Base-by-base conservation (phyloP, 768 basidiomycete genomes). In the Leccinum boreale region DNA sequence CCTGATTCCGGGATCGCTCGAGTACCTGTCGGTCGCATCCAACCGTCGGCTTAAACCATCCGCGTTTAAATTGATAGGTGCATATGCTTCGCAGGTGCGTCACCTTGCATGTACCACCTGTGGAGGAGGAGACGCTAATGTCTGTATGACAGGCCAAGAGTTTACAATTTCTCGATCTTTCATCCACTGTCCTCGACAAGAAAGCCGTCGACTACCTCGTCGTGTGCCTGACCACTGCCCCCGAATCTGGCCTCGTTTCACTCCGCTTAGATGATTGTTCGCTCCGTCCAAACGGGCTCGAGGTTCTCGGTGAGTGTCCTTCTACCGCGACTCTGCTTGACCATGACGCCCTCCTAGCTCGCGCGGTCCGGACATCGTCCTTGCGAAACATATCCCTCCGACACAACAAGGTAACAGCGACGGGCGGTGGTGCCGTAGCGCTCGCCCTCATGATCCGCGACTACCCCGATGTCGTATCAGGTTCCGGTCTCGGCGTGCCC, bases 391-490 rank as follows among this genome's bases (percentile, higher is more conserved):
- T 99, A 50, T 96, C 94, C 5, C 75, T 99, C 23, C 85, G 96
- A 15, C 83, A 92, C 48, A 98, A 99, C 73, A 84, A 84, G 45
- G 97, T 98, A 65, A 85, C 80, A 33, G 81, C 86, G 0, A 82
- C 89, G 0, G 94, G 94, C 33, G 94, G 90, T 6, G 93, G 94
- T 33, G 94, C 90, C 8, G 93, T 98, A 5, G 90, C 94, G 0
- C 79, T 98, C 94, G 0, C 79, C 98, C 81, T 97, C 52, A 95
- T 99, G 92, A 94, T 98, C 61, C 85, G 91, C 52, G 96, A 99
- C 72, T 98, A 98, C 68, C 92, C 93, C 4, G 93, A 97, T 62
- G 79, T 87, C 45, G 81, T 86, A 8, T 76, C 80, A 28, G 67
- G 53, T 1, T 48, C 60, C 2, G 31, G 33, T 2, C 3, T 59